Evolutionary conservation across 805 yeast genomes (phyloP), one percentile per base, ranked within the genome.

Genomic region (Nakazawaea laoshanensis): DNA sequence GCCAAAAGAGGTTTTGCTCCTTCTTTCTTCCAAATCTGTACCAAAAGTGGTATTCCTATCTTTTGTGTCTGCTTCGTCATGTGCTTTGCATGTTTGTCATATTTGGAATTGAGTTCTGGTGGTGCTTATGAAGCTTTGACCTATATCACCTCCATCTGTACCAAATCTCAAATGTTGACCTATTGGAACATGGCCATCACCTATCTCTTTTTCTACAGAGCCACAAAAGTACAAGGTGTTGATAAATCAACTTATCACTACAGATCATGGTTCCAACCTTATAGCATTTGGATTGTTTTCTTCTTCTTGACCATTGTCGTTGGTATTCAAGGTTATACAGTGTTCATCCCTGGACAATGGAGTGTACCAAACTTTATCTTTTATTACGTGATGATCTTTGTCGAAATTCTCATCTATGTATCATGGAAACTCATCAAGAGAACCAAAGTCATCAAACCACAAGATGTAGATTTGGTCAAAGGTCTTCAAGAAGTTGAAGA

Each of bases 1-100:
- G 79, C 89, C 0, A 52, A 67, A 16, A 70, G 67, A 41, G 86
- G 87, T 1, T 70, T 73, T 43, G 89, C 89, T 1, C 94, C 94
- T 5, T 53, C 54, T 11, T 48, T 79, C 34, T 80, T 84, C 47
- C 55, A 70, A 12, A 61, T 58, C 47, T 78, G 88, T 49, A 70
- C 72, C 48, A 66, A 63, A 35, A 59, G 67, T 26, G 94, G 94
- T 34, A 80, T 79, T 9, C 94, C 94, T 7, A 63, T 79, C 20
- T 61, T 63, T 39, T 65, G 83, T 4, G 76, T 78, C 13, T 36
- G 53, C 5, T 59, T 66, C 7, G 62, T 77, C 7, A 49, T 70
- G 24, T 45, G 58, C n/a, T 79, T 85, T 70, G 76, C 84, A 0
- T 55, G 77, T 28, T 50, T 82, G 13, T 70, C 87, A 13, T 70